These are phyloP conservation scores for Ceriops decandra DNA, from an alignment of 345 rosid genomes.

Conservation along the genomic window DNA sequence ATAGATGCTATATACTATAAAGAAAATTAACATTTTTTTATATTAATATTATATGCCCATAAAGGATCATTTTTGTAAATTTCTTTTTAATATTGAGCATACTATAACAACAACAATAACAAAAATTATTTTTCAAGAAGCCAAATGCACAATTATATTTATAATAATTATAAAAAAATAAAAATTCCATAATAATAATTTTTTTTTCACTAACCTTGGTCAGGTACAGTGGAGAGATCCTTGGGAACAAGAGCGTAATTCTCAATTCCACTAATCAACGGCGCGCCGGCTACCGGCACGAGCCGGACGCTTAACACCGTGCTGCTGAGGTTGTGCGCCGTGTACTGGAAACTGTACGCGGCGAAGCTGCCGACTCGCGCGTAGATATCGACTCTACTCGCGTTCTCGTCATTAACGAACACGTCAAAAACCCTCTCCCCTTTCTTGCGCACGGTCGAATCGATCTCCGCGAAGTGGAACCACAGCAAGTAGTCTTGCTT, in stretches of 20 bases:
- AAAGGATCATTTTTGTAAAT: too few species aligned
- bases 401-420: constrained; percentile 61
- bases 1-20: too few species aligned
- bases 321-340: constrained; percentile 50
- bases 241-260: constrained; percentile 81
- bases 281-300: constrained; percentile 54
- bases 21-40: too few species aligned
- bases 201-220: constrained; percentile 51
- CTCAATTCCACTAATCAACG: constrained; percentile 78
- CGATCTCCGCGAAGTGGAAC: constrained; percentile 97
- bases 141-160: too few species aligned
- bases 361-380: constrained; percentile 61
- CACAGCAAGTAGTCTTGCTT: constrained; percentile 87
- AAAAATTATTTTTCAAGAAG: too few species aligned
- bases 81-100: too few species aligned
- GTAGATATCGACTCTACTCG: constrained; percentile 62
- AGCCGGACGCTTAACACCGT: constrained; percentile 52
- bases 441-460: constrained; percentile 52
- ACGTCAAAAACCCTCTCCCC: constrained; percentile 79
- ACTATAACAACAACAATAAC: too few species aligned
- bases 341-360: constrained; percentile 49
- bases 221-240: constrained; percentile 72
- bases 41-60: too few species aligned
- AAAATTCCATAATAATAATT: neutral
- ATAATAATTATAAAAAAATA: too few species aligned